These are phyloP conservation scores for Neofusicoccum sp. DNA, from an alignment of 2,329 filamentous ascomycete genomes.

Conservation along the genomic window DNA sequence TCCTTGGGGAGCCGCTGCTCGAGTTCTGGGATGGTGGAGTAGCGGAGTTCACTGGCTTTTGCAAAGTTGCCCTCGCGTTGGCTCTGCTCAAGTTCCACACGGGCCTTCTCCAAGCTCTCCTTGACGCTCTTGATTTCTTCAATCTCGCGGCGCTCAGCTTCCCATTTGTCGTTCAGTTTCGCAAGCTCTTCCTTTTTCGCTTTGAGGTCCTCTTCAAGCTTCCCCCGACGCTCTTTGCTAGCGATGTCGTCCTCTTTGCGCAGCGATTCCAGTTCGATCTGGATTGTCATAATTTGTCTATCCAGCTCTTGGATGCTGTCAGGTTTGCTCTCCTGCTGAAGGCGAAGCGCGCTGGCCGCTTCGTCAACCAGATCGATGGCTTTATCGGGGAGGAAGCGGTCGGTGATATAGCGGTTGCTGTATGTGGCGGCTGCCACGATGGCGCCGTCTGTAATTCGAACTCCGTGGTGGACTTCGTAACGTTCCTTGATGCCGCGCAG, in stretches of 20 bases:
- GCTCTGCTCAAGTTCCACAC: constrained; percentile 82
- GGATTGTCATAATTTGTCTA: constrained; percentile 94
- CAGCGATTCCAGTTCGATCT: constrained; percentile 93
- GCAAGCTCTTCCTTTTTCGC: constrained; percentile 74
- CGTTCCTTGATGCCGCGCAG: constrained; percentile 95
- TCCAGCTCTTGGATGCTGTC: constrained; percentile 92
- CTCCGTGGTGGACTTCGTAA: constrained; percentile 96
- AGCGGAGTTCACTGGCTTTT: constrained; percentile 86
- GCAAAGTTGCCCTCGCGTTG: constrained; percentile 87
- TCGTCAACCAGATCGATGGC: constrained; percentile 97
- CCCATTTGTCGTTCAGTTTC: constrained; percentile 81
- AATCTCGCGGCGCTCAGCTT: constrained; percentile 84
- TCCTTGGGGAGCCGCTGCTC: constrained; percentile 81
- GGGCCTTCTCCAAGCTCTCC: constrained; percentile 82
- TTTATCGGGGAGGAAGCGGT: constrained; percentile 94
- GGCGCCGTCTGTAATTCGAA: constrained; percentile 89
- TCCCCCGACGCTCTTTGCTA: constrained; percentile 84
- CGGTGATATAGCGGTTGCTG: constrained; percentile 94
- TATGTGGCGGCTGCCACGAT: constrained; percentile 89
- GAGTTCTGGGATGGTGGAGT: constrained; percentile 80
- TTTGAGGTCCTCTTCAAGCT: constrained; percentile 77
- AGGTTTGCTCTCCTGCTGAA: constrained; percentile 96
- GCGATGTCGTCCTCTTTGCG: constrained; percentile 91
- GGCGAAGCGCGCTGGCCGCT: constrained; percentile 82
- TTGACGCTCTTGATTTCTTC: constrained; percentile 85